Conservation (phyloP, 208 protist species). For the Trypanosoma melophagium region DNA sequence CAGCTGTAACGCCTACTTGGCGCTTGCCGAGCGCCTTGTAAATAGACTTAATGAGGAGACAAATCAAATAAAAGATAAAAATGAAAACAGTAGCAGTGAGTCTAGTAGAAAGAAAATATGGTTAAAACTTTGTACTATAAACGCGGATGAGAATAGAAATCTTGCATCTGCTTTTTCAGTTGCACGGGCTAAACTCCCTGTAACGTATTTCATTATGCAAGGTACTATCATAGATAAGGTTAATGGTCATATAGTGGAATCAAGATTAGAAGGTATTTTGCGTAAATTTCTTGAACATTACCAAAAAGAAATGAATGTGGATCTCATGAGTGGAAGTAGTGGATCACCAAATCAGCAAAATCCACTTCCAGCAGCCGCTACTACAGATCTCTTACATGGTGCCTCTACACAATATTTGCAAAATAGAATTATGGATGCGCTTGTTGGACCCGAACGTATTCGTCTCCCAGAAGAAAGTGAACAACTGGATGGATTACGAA, state of each 20-base stretch:
- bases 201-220: constrained; percentile 90
- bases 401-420: constrained; percentile 78
- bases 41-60: constrained; percentile 68
- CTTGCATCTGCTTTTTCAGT: constrained; percentile 86
- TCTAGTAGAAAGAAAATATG: constrained; percentile 26
- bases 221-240: constrained; percentile 88
- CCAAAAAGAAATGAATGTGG: constrained; percentile 82
- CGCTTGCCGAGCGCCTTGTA: constrained; percentile 62
- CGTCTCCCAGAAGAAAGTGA: constrained; percentile 76
- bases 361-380: constrained; percentile 65
- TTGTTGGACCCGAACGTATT: constrained; percentile 75
- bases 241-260: constrained; percentile 49
- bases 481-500: constrained; percentile 69
- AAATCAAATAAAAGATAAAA: constrained; percentile 2
- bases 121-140: constrained; percentile 85
- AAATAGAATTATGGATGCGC: constrained; percentile 61
- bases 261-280: constrained; percentile 69
- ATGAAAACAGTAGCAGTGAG: not conserved
- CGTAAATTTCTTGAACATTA: constrained; percentile 85
- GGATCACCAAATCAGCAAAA: constrained; percentile 26
- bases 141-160: constrained; percentile 87
- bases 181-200: constrained; percentile 76
- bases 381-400: constrained; percentile 62
- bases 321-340: constrained; percentile 39
- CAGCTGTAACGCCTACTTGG: constrained; percentile 63